Base-by-base conservation (phyloP, 2,329 filamentous ascomycete species). In the Fusarium dlaminii region DNA sequence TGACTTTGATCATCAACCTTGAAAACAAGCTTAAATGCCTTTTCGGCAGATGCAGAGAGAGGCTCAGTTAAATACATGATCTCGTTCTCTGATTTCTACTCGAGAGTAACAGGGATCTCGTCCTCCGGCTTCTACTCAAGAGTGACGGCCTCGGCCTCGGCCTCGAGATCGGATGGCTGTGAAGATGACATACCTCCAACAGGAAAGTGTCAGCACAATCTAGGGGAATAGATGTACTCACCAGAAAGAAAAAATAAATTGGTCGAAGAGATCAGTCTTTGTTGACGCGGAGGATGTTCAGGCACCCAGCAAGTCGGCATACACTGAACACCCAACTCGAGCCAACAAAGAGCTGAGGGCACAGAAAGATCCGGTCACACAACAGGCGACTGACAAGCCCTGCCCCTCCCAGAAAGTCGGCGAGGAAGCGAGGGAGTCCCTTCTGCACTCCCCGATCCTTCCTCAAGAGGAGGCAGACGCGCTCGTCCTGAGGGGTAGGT, bases 201-300 rank as follows among this genome's bases (percentile, higher is more conserved):
- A 17, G 17, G 10, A 42, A 42, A 42, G 39, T 1, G 22, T 7
- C 39, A n/a, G 22, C 40, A n/a, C 0, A 7, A 1, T 7, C 6
- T 7, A 3, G 22, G 22, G 18, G 40, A 17, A 6, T 3, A 22
- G 1, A 8, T 42, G 0, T 9, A 42, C 40, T n/a, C n/a, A 4
- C 22, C 9, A 6, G 1, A 2, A 22, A n/a, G 3, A n/a, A 5
- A n/a, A 10, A 11, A 42, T n/a, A 3, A 17, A 42, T 2, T 2
- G 3, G 40, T 42, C 40, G 8, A 42, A 42, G 40, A 8, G 9
- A 15, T n/a, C 22, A 17, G 40, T n/a, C 22, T 42, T 42, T 42
- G 6, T 42, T 42, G 14, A 42, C 22, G 14, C 9, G 14, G 6
- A 42, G 22, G 14, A 42, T 42, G 22, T 42, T 42, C 40, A 42